Evolutionary conservation across 768 basidiomycete genomes (phyloP).

Genomic region (Lactarius sp.): DNA sequence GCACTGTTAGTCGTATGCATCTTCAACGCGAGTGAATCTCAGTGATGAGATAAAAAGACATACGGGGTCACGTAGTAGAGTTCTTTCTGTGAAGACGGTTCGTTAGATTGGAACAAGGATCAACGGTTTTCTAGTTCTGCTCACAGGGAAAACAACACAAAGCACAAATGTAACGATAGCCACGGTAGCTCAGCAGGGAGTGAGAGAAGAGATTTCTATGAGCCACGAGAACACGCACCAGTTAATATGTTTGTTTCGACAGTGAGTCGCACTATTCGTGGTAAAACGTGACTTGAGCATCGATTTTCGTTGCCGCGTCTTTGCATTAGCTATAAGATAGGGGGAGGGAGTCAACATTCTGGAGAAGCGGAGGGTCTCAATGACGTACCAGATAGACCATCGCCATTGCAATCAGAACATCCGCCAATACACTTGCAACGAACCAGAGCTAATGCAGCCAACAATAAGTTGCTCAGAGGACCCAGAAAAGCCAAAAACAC

Average conservation of each 20-base stretch:
- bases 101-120: background rate
- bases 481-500: background rate
- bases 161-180: constrained; percentile 7
- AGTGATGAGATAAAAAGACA: background rate
- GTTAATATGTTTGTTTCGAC: constrained; percentile 27
- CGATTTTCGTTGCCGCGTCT: constrained; percentile 2
- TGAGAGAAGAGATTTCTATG: no score
- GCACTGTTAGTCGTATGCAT: constrained; percentile 14
- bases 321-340: background rate
- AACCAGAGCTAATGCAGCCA: constrained; percentile 15
- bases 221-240: no score
- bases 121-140: background rate
- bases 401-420: constrained; percentile 15
- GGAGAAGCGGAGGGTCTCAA: background rate
- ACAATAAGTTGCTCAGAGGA: background rate
- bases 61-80: constrained; percentile 8
- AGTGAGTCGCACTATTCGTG: constrained; percentile 28
- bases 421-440: constrained; percentile 1
- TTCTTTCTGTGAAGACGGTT: background rate
- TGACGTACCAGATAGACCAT: constrained; percentile 11
- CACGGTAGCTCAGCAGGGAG: no score
- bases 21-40: background rate
- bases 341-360: background rate
- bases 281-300: constrained; percentile 18
- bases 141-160: constrained; percentile 9